Evolutionary conservation across 805 yeast species (phyloP), one percentile per base, ranked within the genome.

Genomic region (Pichia exigua): DNA sequence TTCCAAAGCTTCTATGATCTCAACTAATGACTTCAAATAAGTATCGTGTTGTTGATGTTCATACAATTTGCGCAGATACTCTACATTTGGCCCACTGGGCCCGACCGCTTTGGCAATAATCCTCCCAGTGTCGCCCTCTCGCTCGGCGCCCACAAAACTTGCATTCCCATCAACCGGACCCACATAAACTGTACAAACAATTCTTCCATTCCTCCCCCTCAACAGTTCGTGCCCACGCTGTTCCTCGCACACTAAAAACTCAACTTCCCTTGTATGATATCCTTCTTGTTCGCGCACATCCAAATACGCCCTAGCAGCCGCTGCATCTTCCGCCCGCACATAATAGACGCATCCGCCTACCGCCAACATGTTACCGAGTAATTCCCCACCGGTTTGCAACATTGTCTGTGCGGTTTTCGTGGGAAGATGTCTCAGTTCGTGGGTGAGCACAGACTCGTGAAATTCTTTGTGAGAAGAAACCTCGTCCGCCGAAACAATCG

Each of bases 121-220:
- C 20, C 59, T 57, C 0, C 95, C 95, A 0, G 96, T 82, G 0
- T 65, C 67, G 7, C 65, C 64, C 0, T 84, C 70, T 3, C 63
- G 62, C 63, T 90, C 95, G 0, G 96, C 95, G 0, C 97, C 97
- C 3, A 88, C 73, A 61, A 90, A 92, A 3, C 96, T 87, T 48
- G 74, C 83, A 61, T 90, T 91, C 0, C 32, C 32, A 26, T 42
- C 21, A 11, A 26, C 32, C 13, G 44, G 44, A 3, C 97, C 97
- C 21, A 91, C 87, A 64, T 91, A 91, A 0, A 88, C 88, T 26
- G 72, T 68, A 24, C 94, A 82, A n/a, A 35, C 39, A 7, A 35
- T 35, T 11, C n/a, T 35, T 3, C 39, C 39, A 4, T n/a, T n/a
- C 8, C 8, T 17, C 11, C 20, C 39, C 10, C 11, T 11, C 10